phyloP scores from a whole-genome alignment of 2,329 filamentous ascomycete species.

The Fusarium pseudoanthophilum region DNA sequence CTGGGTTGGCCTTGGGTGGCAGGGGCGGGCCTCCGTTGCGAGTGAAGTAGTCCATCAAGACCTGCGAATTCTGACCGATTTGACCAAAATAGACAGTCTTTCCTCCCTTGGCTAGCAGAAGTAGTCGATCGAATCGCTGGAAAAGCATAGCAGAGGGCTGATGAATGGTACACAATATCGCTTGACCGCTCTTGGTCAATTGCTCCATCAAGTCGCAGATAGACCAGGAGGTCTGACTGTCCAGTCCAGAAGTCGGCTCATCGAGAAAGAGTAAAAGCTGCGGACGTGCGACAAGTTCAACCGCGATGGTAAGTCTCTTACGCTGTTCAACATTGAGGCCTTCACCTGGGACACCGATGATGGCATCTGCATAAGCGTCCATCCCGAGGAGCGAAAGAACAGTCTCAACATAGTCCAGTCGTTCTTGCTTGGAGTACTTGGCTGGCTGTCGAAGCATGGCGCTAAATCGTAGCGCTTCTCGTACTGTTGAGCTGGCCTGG shows the following conservation, averaged over 20 bases:
- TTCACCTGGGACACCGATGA: conserved; percentile 68
- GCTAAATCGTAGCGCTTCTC: conserved; percentile 84
- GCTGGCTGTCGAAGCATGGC: conserved; percentile 82
- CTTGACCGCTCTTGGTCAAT: conserved; percentile 61
- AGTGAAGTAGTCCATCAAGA: conserved; percentile 69
- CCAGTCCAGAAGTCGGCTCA: conserved; percentile 68
- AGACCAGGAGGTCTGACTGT: conserved; percentile 68
- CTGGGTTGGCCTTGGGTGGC: conserved; percentile 68
- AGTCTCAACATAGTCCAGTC: conserved; percentile 83
- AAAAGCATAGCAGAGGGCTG: conserved; percentile 55
- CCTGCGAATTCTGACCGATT: conserved; percentile 65
- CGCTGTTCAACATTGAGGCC: conserved; percentile 68
- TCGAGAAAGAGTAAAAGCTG: conserved; percentile 68
- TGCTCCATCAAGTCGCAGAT: conserved; percentile 68
- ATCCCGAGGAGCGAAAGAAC: conserved; percentile 71
- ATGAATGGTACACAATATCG: conserved; percentile 49
- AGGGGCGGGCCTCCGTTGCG: conserved; percentile 66
- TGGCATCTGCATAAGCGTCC: conserved; percentile 69
- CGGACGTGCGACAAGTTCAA: conserved; percentile 63
- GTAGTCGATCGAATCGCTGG: conserved; percentile 46
- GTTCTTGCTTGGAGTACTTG: conserved; percentile 73
- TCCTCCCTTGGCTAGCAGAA: background rate
- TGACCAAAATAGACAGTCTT: conserved; percentile 75
- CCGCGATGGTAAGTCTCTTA: conserved; percentile 67
- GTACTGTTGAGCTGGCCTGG: conserved; percentile 79